Evolutionary conservation across 768 basidiomycete genomes (phyloP).

Genomic region (Postia placenta): DNA sequence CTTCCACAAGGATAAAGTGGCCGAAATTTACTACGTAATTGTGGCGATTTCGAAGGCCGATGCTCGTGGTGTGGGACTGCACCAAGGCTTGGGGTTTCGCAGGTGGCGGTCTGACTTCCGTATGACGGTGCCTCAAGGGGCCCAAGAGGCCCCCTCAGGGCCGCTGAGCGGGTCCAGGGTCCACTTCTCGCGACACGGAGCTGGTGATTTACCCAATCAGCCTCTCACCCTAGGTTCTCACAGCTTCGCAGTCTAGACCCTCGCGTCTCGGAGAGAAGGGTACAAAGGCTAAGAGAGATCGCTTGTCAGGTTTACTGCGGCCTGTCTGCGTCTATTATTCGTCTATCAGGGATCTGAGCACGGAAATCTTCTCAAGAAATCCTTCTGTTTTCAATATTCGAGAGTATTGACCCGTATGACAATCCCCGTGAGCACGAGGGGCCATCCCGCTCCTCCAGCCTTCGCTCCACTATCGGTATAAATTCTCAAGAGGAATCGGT

Average conservation of each 20-base stretch:
- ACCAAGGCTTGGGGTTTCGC: background rate
- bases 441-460: background rate
- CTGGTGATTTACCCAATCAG: slow-evolving; percentile 5
- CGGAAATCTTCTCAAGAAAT: background rate
- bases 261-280: slow-evolving; percentile 21
- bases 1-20: background rate
- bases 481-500: too few relatives aligned
- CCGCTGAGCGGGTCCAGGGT: slow-evolving; percentile 8
- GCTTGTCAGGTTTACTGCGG: background rate
- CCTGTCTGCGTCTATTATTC: background rate
- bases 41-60: background rate
- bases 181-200: slow-evolving; percentile 4
- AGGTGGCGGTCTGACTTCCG: background rate
- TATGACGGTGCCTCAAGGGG: slow-evolving; percentile 18
- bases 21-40: background rate
- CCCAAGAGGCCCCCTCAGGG: slow-evolving; percentile 11
- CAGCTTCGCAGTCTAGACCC: slow-evolving; percentile 15
- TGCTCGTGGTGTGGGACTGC: background rate
- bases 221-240: slow-evolving; percentile 7
- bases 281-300: slow-evolving; percentile 23
- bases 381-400: background rate
- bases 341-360: slow-evolving; percentile 3
- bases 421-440: slow-evolving; percentile 1
- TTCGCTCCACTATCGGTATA: slow-evolving; percentile 4
- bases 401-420: background rate